phyloP scores from a whole-genome alignment of 2,329 filamentous ascomycete genomes.

The Aspergillus ochraceoroseus region DNA sequence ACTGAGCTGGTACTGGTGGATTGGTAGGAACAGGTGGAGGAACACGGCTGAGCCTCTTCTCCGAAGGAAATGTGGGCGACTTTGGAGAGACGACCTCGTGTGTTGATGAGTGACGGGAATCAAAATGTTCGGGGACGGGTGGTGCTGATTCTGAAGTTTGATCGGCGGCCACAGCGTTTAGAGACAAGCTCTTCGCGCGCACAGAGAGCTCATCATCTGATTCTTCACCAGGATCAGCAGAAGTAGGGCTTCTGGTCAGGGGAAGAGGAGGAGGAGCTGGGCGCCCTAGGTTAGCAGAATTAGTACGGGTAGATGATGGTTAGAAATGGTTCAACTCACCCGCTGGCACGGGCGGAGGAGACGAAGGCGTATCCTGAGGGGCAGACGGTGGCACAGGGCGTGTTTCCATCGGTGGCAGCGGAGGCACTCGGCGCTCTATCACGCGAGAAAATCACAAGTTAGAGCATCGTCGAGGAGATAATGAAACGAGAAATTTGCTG shows the following conservation, averaged over 20 bases:
- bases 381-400: constrained; percentile 38
- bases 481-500: constrained; percentile 3
- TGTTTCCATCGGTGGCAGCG: constrained; percentile 41
- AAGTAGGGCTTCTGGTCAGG: constrained; percentile 50
- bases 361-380: constrained; percentile 33
- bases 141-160: constrained; percentile 46
- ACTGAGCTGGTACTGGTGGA: constrained; percentile 45
- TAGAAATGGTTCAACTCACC: constrained; percentile 47
- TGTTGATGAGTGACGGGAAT: constrained; percentile 37
- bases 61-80: constrained; percentile 30
- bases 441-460: constrained; percentile 8
- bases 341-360: constrained; percentile 44
- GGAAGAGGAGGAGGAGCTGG: constrained; percentile 50
- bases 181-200: constrained; percentile 45
- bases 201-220: constrained; percentile 80
- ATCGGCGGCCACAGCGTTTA: constrained; percentile 40
- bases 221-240: constrained; percentile 72
- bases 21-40: constrained; percentile 40
- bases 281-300: constrained; percentile 46
- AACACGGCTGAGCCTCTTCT: constrained; percentile 43
- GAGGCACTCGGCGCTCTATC: constrained; percentile 46
- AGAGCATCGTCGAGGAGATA: not conserved
- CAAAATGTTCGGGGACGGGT: constrained; percentile 38
- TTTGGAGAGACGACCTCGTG: constrained; percentile 44
- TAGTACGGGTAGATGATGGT: constrained; percentile 22